Base-by-base conservation (phyloP, 208 protist genomes). In the Wallacemonas sp. region DNA sequence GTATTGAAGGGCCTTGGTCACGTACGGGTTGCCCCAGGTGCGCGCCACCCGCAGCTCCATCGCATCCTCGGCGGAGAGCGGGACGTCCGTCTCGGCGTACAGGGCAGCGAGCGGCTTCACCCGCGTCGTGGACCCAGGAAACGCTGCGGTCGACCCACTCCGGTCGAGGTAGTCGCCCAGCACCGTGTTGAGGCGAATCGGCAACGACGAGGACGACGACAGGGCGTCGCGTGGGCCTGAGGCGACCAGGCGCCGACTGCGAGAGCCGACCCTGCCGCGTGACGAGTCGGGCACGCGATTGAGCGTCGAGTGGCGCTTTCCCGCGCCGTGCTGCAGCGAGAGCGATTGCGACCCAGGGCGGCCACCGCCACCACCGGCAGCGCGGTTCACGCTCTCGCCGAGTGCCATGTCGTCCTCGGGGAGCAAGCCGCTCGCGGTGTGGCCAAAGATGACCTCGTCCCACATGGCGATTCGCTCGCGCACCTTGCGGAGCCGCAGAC, bases 11-110 rank as follows among this genome's bases (percentile, higher is more conserved):
- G 74, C 65, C 62, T 92, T 92, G 12, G 64, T 67, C 4, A 87
- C 71, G 57, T 94, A 91, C 19, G 88, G 88, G 65, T 94, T 94
- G 34, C 77, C 78, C 88, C 88, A 94, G 41, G 78, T 80, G 43
- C 57, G 54, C 1, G 88, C 76, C n/a, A 91, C 74, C 36, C 77
- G 70, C 19, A 75, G 46, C 64, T 94, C 88, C 68, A 89, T 76
- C 3, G 58, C 69, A 3, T 84, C 74, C 68, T 81, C 57, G n/a
- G 58, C 17, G 14, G 68, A 44, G 23, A 62, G 39, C 14, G 47
- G 48, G 32, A 30, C 48, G 14, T 61, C 52, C 5, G 24, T 21
- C 4, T 16, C 3, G 27, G 63, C 46, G 43, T 60, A 48, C n/a
- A 58, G 46, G 5, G 43, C 32, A 2, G 39, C 33, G 11, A 58